Percentiles rank a stretch among this genome's conserved stretches.
Evolutionary conservation across 2,329 filamentous ascomycete genomes (phyloP).

Genomic region (Dactylella cylindrospora): DNA sequence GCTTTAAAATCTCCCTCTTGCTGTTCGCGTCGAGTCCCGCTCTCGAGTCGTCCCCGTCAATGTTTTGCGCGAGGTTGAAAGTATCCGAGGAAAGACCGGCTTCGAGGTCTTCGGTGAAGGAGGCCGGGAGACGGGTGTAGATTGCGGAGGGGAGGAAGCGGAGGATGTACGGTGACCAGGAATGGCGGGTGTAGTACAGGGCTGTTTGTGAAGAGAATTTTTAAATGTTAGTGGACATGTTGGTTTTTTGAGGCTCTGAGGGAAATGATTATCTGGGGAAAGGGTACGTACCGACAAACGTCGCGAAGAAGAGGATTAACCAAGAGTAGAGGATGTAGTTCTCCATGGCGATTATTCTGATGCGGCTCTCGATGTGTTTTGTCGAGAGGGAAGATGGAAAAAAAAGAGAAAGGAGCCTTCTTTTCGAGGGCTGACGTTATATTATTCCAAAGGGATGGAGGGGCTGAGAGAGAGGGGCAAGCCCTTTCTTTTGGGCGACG

Average conservation of each 20-base stretch:
- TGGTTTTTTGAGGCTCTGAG: not conserved
- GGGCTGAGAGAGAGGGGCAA: constrained; percentile 6
- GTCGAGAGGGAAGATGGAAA: not conserved
- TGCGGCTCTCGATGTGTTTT: not conserved
- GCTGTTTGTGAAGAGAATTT: too few relatives aligned
- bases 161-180: constrained; percentile 72
- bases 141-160: constrained; percentile 57
- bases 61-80: constrained; percentile 80
- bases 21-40: constrained; percentile 76
- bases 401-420: constrained; percentile 1
- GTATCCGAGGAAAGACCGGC: constrained; percentile 74
- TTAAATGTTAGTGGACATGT: too few relatives aligned
- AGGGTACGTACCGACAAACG: constrained; percentile 37
- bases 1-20: constrained; percentile 78
- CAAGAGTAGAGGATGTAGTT: constrained; percentile 44
- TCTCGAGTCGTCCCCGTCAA: constrained; percentile 75
- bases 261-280: not conserved
- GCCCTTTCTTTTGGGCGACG: too few relatives aligned
- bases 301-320: constrained; percentile 42
- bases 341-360: constrained; percentile 22
- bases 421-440: constrained; percentile 4
- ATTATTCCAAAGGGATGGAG: constrained; percentile 1
- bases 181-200: constrained; percentile 76
- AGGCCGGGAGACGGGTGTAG: constrained; percentile 74
- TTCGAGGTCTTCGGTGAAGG: constrained; percentile 82